Percentiles rank a stretch among this genome's conserved stretches.
Conservation (phyloP, 2,329 filamentous ascomycete genomes). For the Apiospora arundinis region DNA sequence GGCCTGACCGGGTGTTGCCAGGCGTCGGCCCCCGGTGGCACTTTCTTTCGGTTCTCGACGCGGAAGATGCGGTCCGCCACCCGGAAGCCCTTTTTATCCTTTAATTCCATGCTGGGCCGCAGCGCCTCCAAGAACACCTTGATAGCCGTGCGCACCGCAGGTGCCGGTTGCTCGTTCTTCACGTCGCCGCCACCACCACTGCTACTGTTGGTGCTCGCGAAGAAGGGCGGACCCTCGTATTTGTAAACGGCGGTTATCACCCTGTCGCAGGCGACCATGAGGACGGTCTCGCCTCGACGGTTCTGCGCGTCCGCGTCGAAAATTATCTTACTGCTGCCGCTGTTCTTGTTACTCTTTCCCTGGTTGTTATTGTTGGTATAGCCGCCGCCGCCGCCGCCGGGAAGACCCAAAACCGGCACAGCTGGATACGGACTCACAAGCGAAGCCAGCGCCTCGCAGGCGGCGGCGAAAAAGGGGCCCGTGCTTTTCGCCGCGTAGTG, state of each 20-base stretch:
- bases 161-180: background rate
- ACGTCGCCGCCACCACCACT: background rate
- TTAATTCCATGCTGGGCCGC: background rate
- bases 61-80: background rate
- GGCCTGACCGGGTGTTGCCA: background rate
- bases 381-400: background rate
- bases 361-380: no score
- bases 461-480: background rate
- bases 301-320: slow-evolving; percentile 1
- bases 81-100: background rate
- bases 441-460: background rate
- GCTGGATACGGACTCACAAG: background rate
- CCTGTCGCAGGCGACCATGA: background rate
- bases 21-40: background rate
- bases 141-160: background rate
- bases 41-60: background rate
- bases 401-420: background rate
- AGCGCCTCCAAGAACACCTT: background rate
- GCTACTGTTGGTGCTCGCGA: no score
- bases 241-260: background rate
- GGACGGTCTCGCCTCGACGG: background rate
- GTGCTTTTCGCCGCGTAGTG: background rate
- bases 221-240: background rate
- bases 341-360: no score
- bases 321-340: background rate